Base-by-base conservation (phyloP, 2,329 filamentous ascomycete species). In the Elsinoe ampelina region DNA sequence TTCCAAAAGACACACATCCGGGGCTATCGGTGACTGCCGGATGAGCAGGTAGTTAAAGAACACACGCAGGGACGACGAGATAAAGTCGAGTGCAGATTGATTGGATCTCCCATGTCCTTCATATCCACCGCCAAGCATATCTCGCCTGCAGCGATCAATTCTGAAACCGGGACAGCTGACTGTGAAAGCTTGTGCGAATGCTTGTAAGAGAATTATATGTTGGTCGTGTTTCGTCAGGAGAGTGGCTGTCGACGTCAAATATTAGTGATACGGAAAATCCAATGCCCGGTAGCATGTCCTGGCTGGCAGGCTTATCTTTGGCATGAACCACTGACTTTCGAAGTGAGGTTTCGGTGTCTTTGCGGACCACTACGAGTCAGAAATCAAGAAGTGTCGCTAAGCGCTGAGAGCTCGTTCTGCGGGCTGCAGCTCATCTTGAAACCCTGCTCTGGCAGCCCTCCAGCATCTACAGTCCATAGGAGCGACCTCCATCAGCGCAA, bases 121-220 rank as follows among this genome's bases (percentile, higher is more conserved):
- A 52, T 38, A n/a, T 38, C 13, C 34, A 38, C 32, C 38, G 48
- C 48, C 48, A 52, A 52, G 48, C 48, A 34, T 39, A 52, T 52
- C 19, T 52, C 48, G 48, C 32, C 48, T 52, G 11, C 48, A 52
- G 35, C 15, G 38, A 17, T 35, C 19, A 32, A 52, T 6, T n/a
- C 48, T 52, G 48, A 52, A 52, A 52, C 48, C 26, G 15, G 15
- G 48, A 39, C 48, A 38, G 32, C 32, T 52, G 48, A 17, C 48
- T 39, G 32, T 15, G 12, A 26, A 52, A 52, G 48, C 48, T 52
- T 52, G 15, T 20, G 5, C 7, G 19, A 39, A 15, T 39, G 48
- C 48, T 52, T 52, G 48, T 52, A 12, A 26, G 13, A 26, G 26
- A 26, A 13, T 32, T 15, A 8, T 30, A 52, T n/a, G 32, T 39